Conservation (phyloP, 2,329 filamentous ascomycete genomes). For the Colletotrichum tabaci region DNA sequence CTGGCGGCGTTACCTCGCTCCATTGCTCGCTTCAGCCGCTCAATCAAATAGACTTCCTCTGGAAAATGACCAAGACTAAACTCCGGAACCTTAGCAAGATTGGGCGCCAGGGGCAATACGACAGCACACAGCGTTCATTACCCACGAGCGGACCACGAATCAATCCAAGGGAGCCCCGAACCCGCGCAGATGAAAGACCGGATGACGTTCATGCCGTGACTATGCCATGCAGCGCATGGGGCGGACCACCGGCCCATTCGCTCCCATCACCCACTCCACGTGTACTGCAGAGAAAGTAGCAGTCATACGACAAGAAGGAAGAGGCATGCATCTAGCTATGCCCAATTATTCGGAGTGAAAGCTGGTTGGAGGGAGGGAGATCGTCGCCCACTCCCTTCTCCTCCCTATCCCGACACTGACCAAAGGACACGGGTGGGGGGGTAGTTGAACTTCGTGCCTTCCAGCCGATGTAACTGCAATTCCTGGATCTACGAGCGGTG, state of each 20-base stretch:
- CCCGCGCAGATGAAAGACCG: slow-evolving; percentile 27
- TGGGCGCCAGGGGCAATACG: slow-evolving; percentile 15
- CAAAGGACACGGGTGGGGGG: too few species aligned
- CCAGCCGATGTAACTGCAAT: slow-evolving; percentile 20
- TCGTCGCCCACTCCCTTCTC: not conserved
- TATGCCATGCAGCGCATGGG: slow-evolving; percentile 17
- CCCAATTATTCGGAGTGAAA: slow-evolving; percentile 23
- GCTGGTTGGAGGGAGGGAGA: slow-evolving; percentile 25
- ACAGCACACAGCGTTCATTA: not conserved
- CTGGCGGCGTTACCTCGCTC: slow-evolving; percentile 28
- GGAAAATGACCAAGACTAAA: slow-evolving; percentile 16
- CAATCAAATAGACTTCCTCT: slow-evolving; percentile 28
- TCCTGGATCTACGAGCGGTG: slow-evolving; percentile 9
- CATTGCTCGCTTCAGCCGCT: slow-evolving; percentile 37
- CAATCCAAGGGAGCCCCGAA: slow-evolving; percentile 17
- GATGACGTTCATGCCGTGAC: slow-evolving; percentile 31
- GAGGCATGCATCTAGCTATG: slow-evolving; percentile 1
- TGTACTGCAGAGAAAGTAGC: not conserved
- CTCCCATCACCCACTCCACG: not conserved
- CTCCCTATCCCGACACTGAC: not conserved
- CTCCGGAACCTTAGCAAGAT: slow-evolving; percentile 10
- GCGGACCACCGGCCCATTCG: not conserved
- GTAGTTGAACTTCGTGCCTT: not conserved
- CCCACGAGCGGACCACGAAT: not conserved
- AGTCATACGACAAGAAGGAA: slow-evolving; percentile 2